These are phyloP conservation scores for Leucocoprinus birnbaumii DNA, from an alignment of 768 basidiomycete genomes.

Conservation along the genomic window DNA sequence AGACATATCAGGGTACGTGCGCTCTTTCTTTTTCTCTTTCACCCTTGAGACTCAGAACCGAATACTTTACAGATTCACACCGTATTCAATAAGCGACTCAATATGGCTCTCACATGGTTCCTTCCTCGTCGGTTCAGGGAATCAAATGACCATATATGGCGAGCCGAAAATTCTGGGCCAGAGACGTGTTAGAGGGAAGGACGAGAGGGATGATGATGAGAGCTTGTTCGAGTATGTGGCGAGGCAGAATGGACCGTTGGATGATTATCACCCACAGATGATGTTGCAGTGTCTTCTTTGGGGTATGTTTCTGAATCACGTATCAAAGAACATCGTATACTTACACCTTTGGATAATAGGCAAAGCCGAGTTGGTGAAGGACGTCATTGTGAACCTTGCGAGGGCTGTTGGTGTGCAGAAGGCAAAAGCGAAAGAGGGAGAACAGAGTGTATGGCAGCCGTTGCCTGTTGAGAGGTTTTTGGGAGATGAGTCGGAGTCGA, in stretches of 20 bases:
- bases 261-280: conserved; percentile 93
- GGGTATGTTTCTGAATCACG: conserved; percentile 51
- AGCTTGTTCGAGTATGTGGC: conserved; percentile 84
- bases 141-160: conserved; percentile 80
- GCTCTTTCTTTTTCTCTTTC: neutral
- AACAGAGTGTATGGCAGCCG: conserved; percentile 37
- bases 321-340: neutral
- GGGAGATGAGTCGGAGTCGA: conserved; percentile 26
- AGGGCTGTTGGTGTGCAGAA: conserved; percentile 29
- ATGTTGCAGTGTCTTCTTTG: conserved; percentile 88
- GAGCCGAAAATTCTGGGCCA: conserved; percentile 27
- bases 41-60: no score
- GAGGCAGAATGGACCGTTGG: conserved; percentile 78
- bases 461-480: conserved; percentile 60
- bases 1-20: conserved; percentile 62
- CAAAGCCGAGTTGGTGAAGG: conserved; percentile 72
- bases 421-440: conserved; percentile 10
- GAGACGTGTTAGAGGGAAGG: neutral
- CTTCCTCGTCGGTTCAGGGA: conserved; percentile 77
- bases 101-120: conserved; percentile 88
- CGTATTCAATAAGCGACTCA: conserved; percentile 81
- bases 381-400: conserved; percentile 69
- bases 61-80: conserved; percentile 58
- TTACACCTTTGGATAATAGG: neutral
- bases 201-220: conserved; percentile 23